Evolutionary conservation across 306 rosid species (phyloP).

Genomic region (Rosa chinensis): DNA sequence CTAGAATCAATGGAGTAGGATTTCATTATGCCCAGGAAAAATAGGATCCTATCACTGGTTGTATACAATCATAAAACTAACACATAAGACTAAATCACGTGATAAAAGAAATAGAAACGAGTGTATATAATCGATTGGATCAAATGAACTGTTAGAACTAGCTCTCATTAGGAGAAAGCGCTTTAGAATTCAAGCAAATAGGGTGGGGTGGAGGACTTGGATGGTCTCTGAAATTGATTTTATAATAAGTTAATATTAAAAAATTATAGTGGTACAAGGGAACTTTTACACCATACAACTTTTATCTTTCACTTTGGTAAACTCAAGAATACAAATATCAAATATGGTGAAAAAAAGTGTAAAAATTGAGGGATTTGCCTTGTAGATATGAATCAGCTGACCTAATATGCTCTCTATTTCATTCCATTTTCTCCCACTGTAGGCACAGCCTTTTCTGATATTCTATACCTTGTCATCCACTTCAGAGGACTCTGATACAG

Average conservation of each 20-base stretch:
- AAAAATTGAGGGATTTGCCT: conserved; percentile 31
- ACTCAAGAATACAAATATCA: conserved; percentile 30
- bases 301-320: conserved; percentile 9
- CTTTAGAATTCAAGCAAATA: background rate
- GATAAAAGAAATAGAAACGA: background rate
- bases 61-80: too few species aligned
- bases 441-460: conserved; percentile 16
- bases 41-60: background rate
- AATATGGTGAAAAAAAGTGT: conserved; percentile 24
- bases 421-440: background rate
- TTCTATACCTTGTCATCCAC: conserved; percentile 47
- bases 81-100: background rate
- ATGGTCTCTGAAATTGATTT: background rate
- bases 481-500: conserved; percentile 43
- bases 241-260: conserved; percentile 29
- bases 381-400: conserved; percentile 39
- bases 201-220: background rate
- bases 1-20: background rate
- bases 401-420: conserved; percentile 21
- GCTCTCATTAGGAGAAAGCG: background rate
- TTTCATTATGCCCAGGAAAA: background rate
- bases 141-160: background rate
- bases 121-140: too few species aligned
- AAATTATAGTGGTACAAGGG: conserved; percentile 32
- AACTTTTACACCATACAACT: conserved; percentile 20